Evolutionary conservation across 2,329 filamentous ascomycete species (phyloP).

Genomic region (Aspergillus sp.): DNA sequence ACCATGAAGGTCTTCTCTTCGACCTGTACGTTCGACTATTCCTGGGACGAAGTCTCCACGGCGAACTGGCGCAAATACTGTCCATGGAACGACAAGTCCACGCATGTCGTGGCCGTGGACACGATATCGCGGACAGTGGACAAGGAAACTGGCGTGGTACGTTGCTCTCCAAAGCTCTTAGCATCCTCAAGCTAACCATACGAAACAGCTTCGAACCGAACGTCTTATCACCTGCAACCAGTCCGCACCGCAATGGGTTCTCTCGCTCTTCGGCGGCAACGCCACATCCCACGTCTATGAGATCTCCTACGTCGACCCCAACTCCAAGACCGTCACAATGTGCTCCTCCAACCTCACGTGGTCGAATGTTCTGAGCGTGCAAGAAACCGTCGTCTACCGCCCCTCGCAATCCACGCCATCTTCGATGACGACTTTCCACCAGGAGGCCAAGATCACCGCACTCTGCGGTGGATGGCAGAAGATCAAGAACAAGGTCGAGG

Average conservation of each 20-base stretch:
- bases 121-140: conserved; percentile 74
- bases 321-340: conserved; percentile 86
- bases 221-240: conserved; percentile 56
- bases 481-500: conserved; percentile 94
- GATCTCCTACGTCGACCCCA: conserved; percentile 88
- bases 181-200: conserved; percentile 7
- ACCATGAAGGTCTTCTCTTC: conserved; percentile 95
- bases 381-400: conserved; percentile 87
- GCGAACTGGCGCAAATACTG: conserved; percentile 99
- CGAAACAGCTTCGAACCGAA: conserved; percentile 64
- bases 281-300: conserved; percentile 90
- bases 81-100: conserved; percentile 98
- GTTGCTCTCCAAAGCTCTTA: conserved; percentile 25
- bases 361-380: conserved; percentile 84
- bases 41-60: conserved; percentile 96
- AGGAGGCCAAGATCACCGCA: conserved; percentile 89
- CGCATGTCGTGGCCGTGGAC: conserved; percentile 93
- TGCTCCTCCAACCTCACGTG: conserved; percentile 92
- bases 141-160: conserved; percentile 63
- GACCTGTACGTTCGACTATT: conserved; percentile 88
- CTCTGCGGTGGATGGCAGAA: conserved; percentile 96
- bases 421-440: conserved; percentile 73
- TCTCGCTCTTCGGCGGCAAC: conserved; percentile 71
- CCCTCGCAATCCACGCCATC: conserved; percentile 53
- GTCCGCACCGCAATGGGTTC: conserved; percentile 56